phyloP scores from a whole-genome alignment of 1,284 basidiomycete species.

The Cryptococcus amylolentus region DNA sequence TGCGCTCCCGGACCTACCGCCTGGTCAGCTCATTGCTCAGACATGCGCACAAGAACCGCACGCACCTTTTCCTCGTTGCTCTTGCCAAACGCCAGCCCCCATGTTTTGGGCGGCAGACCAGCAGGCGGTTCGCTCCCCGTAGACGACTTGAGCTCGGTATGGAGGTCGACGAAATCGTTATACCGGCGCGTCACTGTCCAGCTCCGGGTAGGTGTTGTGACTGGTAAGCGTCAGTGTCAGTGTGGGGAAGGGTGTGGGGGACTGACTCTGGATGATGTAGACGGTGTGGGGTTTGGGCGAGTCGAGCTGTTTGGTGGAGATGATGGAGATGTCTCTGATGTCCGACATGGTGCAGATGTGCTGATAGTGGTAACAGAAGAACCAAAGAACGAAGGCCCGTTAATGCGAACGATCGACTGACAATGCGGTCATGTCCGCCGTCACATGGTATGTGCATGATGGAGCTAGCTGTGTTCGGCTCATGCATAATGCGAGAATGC shows the following conservation, averaged over 20 bases:
- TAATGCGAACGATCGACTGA: background rate
- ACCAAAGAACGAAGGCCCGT: background rate
- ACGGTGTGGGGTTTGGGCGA: slow-evolving; percentile 44
- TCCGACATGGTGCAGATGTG: slow-evolving; percentile 36
- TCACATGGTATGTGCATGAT: no score
- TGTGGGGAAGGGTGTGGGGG: background rate
- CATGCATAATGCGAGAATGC: no score
- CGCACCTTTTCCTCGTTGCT: slow-evolving; percentile 47
- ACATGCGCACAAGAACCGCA: background rate
- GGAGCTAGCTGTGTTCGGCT: no score
- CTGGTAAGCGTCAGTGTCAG: slow-evolving; percentile 15
- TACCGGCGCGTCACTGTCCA: slow-evolving; percentile 93
- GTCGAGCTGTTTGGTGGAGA: slow-evolving; percentile 43
- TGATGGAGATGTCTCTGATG: slow-evolving; percentile 46
- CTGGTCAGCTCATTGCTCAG: no score
- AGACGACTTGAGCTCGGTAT: slow-evolving; percentile 71
- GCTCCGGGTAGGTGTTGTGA: slow-evolving; percentile 57
- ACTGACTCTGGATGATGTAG: slow-evolving; percentile 48
- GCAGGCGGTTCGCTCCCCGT: slow-evolving; percentile 68
- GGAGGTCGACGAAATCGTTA: slow-evolving; percentile 84
- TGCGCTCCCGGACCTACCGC: slow-evolving; percentile 69
- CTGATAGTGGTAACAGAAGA: background rate
- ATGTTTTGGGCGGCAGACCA: slow-evolving; percentile 75
- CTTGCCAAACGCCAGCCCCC: slow-evolving; percentile 54
- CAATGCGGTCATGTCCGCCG: no score